Evolutionary conservation across 441 rosid species (phyloP).

Genomic region (Adansonia gregorii): DNA sequence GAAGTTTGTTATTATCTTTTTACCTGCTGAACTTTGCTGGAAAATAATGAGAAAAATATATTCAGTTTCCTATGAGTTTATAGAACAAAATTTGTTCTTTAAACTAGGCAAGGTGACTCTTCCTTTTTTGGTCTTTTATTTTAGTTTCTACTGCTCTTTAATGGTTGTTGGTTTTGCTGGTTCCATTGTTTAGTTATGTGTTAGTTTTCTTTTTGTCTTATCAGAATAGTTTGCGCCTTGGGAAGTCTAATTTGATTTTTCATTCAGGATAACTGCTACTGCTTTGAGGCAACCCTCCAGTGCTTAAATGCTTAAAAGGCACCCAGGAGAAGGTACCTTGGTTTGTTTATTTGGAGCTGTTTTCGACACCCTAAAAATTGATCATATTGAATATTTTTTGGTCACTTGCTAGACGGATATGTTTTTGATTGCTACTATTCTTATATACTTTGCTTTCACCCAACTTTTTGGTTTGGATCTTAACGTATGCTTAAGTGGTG

Average conservation of each 20-base stretch:
- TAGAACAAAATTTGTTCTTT: constrained; percentile 28
- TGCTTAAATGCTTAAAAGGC: constrained; percentile 86
- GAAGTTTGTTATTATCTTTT: constrained; percentile 41
- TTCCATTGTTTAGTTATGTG: constrained; percentile 14
- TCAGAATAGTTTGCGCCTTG: constrained; percentile 40
- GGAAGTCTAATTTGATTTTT: constrained; percentile 79
- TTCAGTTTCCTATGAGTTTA: constrained; percentile 29
- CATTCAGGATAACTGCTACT: constrained; percentile 80
- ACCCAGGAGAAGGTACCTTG: constrained; percentile 99
- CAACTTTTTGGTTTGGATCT: neutral
- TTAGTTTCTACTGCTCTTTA: neutral
- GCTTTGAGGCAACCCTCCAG: constrained; percentile 83
- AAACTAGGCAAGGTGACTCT: constrained; percentile 26
- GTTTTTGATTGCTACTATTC: neutral
- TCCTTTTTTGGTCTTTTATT: constrained; percentile 14
- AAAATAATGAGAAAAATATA: constrained; percentile 33
- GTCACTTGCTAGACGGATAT: constrained; percentile 1
- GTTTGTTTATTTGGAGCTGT: constrained; percentile 71
- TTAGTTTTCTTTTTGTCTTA: constrained; percentile 17
- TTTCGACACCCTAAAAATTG: constrained; percentile 37
- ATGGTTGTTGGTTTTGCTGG: constrained; percentile 12
- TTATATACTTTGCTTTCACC: neutral
- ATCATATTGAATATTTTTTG: constrained; percentile 29
- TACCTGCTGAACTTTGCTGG: constrained; percentile 28
- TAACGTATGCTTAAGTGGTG: constrained; percentile 13